Conservation (phyloP, 768 basidiomycete genomes). For the Pleurotus eryngii region DNA sequence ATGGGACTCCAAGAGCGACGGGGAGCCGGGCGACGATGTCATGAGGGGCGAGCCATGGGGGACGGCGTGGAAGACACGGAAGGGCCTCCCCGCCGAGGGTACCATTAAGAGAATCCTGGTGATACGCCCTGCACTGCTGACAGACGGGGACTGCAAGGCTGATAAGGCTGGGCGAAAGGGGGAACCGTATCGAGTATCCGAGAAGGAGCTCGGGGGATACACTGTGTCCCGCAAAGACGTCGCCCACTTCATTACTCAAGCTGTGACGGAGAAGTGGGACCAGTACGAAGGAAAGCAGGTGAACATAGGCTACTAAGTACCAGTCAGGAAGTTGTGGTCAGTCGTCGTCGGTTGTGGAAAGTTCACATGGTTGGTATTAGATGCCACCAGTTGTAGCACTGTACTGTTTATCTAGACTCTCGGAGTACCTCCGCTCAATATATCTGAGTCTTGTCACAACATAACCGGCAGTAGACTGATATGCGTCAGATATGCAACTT, state of each 20-base stretch:
- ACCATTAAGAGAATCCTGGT: constrained; percentile 43
- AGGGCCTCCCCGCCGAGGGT: constrained; percentile 41
- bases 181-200: constrained; percentile 42
- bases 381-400: too few relatives aligned
- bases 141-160: constrained; percentile 48
- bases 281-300: constrained; percentile 50
- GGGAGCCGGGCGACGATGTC: constrained; percentile 40
- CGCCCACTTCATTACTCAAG: constrained; percentile 60
- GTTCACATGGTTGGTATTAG: too few relatives aligned
- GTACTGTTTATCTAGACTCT: too few relatives aligned
- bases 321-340: too few relatives aligned
- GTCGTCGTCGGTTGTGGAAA: too few relatives aligned
- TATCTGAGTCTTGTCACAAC: too few relatives aligned
- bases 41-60: constrained; percentile 44
- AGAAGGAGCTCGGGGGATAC: constrained; percentile 41
- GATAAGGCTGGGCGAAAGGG: constrained; percentile 27
- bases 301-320: constrained; percentile 42
- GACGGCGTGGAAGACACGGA: constrained; percentile 37
- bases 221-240: constrained; percentile 63
- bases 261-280: constrained; percentile 43
- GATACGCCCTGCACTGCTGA: constrained; percentile 56
- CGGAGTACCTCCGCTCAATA: too few relatives aligned
- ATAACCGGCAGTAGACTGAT: too few relatives aligned
- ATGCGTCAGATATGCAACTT: too few relatives aligned
- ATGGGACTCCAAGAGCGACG: constrained; percentile 38